These are phyloP conservation scores for Dioszegia aurantiaca DNA, from an alignment of 768 basidiomycete genomes.

Conservation along the genomic window DNA sequence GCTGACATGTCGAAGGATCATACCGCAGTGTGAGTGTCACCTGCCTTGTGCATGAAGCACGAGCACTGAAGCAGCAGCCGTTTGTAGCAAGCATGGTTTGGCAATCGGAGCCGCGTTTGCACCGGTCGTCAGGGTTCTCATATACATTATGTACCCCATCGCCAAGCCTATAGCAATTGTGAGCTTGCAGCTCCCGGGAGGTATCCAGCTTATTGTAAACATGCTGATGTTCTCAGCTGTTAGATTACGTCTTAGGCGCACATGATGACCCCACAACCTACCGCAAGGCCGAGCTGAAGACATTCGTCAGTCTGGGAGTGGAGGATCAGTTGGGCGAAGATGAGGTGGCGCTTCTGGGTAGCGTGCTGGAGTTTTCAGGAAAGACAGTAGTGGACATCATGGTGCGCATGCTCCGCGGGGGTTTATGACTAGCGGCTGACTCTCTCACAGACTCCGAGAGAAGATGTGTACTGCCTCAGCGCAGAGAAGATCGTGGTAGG, in stretches of 20 bases:
- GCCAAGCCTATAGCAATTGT: conserved; percentile 47
- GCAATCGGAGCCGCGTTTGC: conserved; percentile 44
- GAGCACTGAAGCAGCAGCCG: conserved; percentile 16
- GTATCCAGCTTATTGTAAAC: neutral
- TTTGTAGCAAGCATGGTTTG: conserved; percentile 45
- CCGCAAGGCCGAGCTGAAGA: conserved; percentile 49
- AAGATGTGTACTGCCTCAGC: conserved; percentile 40
- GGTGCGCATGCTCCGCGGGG: conserved; percentile 35
- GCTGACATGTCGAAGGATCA: too few relatives aligned
- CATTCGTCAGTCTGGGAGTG: conserved; percentile 44
- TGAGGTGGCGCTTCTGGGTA: conserved; percentile 42
- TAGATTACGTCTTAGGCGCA: conserved; percentile 40
- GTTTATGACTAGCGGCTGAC: neutral
- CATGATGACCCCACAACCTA: conserved; percentile 40
- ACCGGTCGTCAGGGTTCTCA: conserved; percentile 33
- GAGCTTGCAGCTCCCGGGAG: neutral
- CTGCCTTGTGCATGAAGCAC: neutral
- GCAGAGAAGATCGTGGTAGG: conserved; percentile 45
- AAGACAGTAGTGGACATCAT: conserved; percentile 45
- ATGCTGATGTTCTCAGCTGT: conserved; percentile 21
- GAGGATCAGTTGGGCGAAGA: conserved; percentile 43
- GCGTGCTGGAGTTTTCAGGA: conserved; percentile 45
- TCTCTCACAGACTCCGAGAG: conserved; percentile 40
- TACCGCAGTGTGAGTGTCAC: conserved; percentile 39
- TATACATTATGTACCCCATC: conserved; percentile 41